Percentiles rank a stretch among this genome's conserved stretches.
These are phyloP conservation scores for Hamamelis virginiana DNA, from an alignment of 164 flowering plant species.

Conservation along the genomic window DNA sequence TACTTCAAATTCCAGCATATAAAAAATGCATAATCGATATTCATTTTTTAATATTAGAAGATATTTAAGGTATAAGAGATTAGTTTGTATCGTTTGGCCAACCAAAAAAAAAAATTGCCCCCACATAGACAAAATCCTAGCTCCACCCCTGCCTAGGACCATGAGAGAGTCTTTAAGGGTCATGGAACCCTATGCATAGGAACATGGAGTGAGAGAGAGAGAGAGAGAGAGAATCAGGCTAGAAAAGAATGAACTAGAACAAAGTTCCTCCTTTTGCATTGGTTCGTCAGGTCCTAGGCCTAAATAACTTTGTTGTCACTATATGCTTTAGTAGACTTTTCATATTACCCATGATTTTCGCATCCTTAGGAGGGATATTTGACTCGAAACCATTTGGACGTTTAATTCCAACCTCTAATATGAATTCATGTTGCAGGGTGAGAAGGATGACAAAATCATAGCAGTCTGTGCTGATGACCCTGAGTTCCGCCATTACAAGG, in stretches of 20 bases:
- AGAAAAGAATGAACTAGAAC: not conserved
- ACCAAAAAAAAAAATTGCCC: too few relatives aligned
- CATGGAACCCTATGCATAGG: too few relatives aligned
- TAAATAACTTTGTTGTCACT: not conserved
- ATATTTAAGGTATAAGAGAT: too few relatives aligned
- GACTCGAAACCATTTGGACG: not conserved
- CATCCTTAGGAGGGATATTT: not conserved
- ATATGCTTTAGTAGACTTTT: too few relatives aligned
- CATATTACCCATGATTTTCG: not conserved
- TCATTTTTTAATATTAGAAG: too few relatives aligned
- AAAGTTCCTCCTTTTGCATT: not conserved
- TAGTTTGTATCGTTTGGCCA: too few relatives aligned
- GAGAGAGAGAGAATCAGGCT: not conserved
- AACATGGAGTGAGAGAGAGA: too few relatives aligned
- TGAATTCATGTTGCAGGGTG: conserved; percentile 44
- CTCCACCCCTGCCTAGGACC: too few relatives aligned
- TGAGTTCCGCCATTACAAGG: conserved; percentile 79
- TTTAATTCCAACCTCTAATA: not conserved
- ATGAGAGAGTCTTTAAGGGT: too few relatives aligned
- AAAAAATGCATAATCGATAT: too few relatives aligned
- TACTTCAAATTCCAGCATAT: too few relatives aligned
- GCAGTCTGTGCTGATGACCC: conserved; percentile 91
- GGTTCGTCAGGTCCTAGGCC: not conserved
- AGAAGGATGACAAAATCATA: conserved; percentile 70
- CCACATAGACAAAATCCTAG: too few relatives aligned